Percentiles rank a stretch among this genome's conserved stretches.
These are phyloP conservation scores for Fusarium cicatricum DNA, from an alignment of 2,329 filamentous ascomycete species.

Conservation along the genomic window DNA sequence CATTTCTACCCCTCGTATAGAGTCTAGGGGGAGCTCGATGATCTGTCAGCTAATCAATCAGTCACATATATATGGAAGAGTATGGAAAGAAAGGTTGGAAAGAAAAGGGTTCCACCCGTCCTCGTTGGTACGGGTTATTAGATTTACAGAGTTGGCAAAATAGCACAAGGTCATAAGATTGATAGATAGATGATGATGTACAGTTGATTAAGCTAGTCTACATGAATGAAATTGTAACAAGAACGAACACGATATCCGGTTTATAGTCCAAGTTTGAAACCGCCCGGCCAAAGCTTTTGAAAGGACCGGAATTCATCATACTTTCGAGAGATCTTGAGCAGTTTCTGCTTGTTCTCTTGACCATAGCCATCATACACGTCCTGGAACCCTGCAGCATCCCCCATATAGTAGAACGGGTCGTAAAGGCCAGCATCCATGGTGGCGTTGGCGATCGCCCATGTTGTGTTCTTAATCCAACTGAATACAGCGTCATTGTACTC, in stretches of 20 bases:
- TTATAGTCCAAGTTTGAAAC: constrained; percentile 19
- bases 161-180: no score
- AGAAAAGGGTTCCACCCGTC: no score
- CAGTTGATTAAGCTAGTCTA: background rate
- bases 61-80: no score
- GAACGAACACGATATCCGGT: no score
- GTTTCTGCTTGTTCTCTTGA: constrained; percentile 5
- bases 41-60: no score
- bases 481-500: constrained; percentile 22
- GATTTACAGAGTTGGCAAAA: no score
- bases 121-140: no score
- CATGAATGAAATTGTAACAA: background rate
- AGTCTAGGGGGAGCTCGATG: no score
- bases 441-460: constrained; percentile 24
- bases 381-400: constrained; percentile 27
- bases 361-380: constrained; percentile 21
- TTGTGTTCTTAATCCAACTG: constrained; percentile 21
- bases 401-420: constrained; percentile 28
- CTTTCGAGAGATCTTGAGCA: constrained; percentile 16
- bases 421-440: constrained; percentile 15
- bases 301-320: constrained; percentile 20
- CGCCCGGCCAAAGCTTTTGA: constrained; percentile 20
- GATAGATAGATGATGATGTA: no score
- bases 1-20: no score
- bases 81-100: no score